Evolutionary conservation across 129 eudicot species (phyloP), one percentile per base, ranked within the genome.

Genomic region (Heracleum sosnowskyi): DNA sequence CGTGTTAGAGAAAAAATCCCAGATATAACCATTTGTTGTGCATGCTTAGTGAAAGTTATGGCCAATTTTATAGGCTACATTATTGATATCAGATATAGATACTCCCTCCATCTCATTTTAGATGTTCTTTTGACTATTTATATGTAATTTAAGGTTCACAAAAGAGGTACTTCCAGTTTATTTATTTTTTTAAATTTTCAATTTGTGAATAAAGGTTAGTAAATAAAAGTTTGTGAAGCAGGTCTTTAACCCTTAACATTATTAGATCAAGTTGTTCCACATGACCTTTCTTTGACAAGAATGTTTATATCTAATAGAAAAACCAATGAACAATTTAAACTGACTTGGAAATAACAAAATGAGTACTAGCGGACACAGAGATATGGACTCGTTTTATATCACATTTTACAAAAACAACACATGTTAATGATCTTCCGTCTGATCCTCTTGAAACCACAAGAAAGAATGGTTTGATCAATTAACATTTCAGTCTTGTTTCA

Each of bases 401-500:
- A 57, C 66, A 71, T 37, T 33, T 69, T 71, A 20, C 31, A 6
- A 72, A 37, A 72, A 40, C 47, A n/a, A 12, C 53, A 72, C 53
- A 10, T 40, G 47, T 72, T 72, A 40, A 72, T 37, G 31, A 36
- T 78, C 33, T 46, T 81, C 55, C 70, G 33, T 51, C 75, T 69
- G 57, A 55, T 74, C 66, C 35, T 49, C 75, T 74, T 16, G 70
- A 69, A 46, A 78, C 78, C 51, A 41, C 55, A 74, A 70, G 28
- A 75, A 69, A 80, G 68, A 78, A 72, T 81, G 84, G 51, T 83
- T 76, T 79, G 36, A 84, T 80, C 84, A 78, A 77, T 39, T 29
- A 72, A 79, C 75, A 84, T 46, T 77, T 60, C 78, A 70, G 76
- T n/a, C 76, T 74, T 88, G 78, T 85, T 83, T 55, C 81, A 88